A percentile compares a stretch with the other conserved stretches of the same genome.
These are phyloP conservation scores for Nepenthes alata DNA, from an alignment of 179 eudicot species.

Conservation along the genomic window DNA sequence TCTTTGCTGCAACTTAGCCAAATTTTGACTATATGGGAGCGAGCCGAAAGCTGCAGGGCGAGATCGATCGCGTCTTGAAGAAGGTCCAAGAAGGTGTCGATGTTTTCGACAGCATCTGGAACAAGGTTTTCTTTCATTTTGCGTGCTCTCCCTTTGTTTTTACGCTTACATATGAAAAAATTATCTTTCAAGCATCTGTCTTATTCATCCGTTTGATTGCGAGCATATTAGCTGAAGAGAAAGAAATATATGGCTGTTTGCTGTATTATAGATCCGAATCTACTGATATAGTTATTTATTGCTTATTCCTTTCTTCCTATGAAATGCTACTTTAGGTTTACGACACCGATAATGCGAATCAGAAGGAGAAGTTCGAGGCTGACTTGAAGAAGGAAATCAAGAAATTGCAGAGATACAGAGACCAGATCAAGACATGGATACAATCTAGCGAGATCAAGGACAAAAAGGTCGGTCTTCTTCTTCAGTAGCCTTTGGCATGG, in stretches of 20 bases:
- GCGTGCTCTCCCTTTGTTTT: too few species aligned
- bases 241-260: too few species aligned
- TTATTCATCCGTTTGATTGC: too few species aligned
- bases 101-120: constrained; percentile 86
- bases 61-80: constrained; percentile 88
- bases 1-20: too few species aligned
- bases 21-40: constrained; percentile 53
- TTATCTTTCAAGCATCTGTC: too few species aligned
- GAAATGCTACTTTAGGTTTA: constrained; percentile 41
- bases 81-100: constrained; percentile 97
- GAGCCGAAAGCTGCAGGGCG: constrained; percentile 89
- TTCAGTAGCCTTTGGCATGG: too few species aligned
- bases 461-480: constrained; percentile 53
- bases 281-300: not conserved
- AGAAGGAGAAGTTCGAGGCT: constrained; percentile 95
- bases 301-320: not conserved
- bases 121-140: constrained; percentile 41
- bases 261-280: too few species aligned
- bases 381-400: constrained; percentile 98
- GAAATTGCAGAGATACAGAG: constrained; percentile 91
- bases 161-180: too few species aligned
- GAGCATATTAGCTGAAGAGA: not conserved
- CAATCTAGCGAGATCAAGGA: constrained; percentile 97
- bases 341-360: constrained; percentile 92
- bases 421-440: constrained; percentile 96